These are phyloP conservation scores for Bremia lactucae DNA, from an alignment of 352 stramenopile species.

Conservation along the genomic window DNA sequence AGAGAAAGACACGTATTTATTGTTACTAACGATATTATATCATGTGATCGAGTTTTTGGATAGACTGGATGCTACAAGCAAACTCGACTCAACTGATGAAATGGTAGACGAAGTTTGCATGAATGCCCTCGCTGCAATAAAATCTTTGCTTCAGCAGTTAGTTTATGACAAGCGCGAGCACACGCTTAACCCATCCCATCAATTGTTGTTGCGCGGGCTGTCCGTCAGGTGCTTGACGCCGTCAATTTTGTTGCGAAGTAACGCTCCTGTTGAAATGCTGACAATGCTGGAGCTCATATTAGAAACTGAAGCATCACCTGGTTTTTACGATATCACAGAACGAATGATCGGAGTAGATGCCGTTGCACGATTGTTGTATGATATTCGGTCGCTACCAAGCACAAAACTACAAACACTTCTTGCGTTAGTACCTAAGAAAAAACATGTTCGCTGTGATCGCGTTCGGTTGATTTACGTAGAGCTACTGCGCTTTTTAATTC, in stretches of 20 bases:
- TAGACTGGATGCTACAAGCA: slow-evolving; percentile 8
- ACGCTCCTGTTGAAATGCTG: slow-evolving; percentile 38
- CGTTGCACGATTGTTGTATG: slow-evolving; percentile 24
- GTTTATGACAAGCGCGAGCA: slow-evolving; percentile 8
- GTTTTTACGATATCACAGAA: not conserved
- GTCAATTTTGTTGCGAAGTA: slow-evolving; percentile 43
- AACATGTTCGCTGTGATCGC: slow-evolving; percentile 32
- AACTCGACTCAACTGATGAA: slow-evolving; percentile 9
- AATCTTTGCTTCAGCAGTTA: slow-evolving; percentile 27
- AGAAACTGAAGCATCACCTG: not conserved
- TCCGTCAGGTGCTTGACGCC: slow-evolving; percentile 35
- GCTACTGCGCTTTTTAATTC: slow-evolving; percentile 31
- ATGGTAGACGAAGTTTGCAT: slow-evolving; percentile 20
- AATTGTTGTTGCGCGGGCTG: slow-evolving; percentile 23
- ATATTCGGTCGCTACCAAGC: slow-evolving; percentile 24
- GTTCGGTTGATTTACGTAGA: slow-evolving; percentile 33
- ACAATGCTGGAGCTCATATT: slow-evolving; percentile 22
- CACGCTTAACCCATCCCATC: slow-evolving; percentile 6
- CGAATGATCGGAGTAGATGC: slow-evolving; percentile 20
- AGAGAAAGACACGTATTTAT: slow-evolving; percentile 16
- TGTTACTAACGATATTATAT: slow-evolving; percentile 33
- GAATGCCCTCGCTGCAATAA: slow-evolving; percentile 25
- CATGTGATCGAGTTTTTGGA: slow-evolving; percentile 33
- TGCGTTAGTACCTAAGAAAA: slow-evolving; percentile 33
- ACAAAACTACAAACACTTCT: slow-evolving; percentile 27